Evolutionary conservation across 352 stramenopile species (phyloP).

Genomic region (Phytophthora citrophthora): DNA sequence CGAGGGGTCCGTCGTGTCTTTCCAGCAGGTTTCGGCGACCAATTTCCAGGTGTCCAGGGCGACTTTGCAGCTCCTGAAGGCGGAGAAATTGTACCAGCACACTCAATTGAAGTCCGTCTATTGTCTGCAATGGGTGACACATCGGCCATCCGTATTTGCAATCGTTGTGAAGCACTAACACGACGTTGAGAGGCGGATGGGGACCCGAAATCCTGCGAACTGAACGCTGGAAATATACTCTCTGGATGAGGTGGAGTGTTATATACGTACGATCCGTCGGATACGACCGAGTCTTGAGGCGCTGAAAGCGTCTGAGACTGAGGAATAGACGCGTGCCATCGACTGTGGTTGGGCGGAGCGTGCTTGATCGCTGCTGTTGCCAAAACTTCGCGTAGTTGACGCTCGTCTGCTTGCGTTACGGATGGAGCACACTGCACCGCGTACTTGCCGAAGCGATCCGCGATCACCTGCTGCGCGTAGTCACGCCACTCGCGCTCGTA

Average conservation of each 20-base stretch:
- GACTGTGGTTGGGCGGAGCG: slow-evolving; percentile 37
- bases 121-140: slow-evolving; percentile 66
- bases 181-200: slow-evolving; percentile 28
- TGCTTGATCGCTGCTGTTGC: slow-evolving; percentile 31
- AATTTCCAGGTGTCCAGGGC: slow-evolving; percentile 31
- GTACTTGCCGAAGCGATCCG: slow-evolving; percentile 40
- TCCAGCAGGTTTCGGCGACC: slow-evolving; percentile 23
- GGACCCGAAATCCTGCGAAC: slow-evolving; percentile 56
- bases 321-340: slow-evolving; percentile 35
- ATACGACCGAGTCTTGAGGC: slow-evolving; percentile 25
- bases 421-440: slow-evolving; percentile 24
- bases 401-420: slow-evolving; percentile 44
- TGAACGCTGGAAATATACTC: slow-evolving; percentile 65
- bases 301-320: slow-evolving; percentile 20
- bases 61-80: slow-evolving; percentile 34
- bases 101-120: slow-evolving; percentile 32
- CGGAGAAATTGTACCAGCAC: slow-evolving; percentile 34
- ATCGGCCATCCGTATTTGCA: slow-evolving; percentile 54
- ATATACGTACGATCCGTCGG: slow-evolving; percentile 75
- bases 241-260: slow-evolving; percentile 44
- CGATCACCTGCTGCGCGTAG: slow-evolving; percentile 47
- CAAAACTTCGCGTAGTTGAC: slow-evolving; percentile 50
- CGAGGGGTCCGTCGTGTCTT: slow-evolving; percentile 31
- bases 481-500: slow-evolving; percentile 70
- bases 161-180: slow-evolving; percentile 54